Conservation (phyloP, 148 eudicot genomes). For the Pharnaceum exiguum region DNA sequence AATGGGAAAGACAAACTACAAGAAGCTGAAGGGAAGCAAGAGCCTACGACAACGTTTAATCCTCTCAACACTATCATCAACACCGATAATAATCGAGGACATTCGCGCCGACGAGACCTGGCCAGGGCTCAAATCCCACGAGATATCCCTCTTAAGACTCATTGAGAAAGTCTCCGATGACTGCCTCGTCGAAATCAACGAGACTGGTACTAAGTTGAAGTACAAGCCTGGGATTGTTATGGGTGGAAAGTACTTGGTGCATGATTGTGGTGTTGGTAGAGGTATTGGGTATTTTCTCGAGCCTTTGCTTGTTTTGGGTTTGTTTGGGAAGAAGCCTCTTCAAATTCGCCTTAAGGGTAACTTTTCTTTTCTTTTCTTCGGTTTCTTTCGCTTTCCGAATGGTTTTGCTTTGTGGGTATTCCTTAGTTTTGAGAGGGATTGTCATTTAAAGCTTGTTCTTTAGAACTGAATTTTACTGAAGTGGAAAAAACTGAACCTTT, state of each 20-base stretch:
- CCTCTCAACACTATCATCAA: constrained; percentile 66
- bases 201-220: constrained; percentile 90
- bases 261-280: constrained; percentile 73
- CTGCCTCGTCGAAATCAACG: constrained; percentile 65
- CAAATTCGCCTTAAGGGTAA: constrained; percentile 76
- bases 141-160: constrained; percentile 69
- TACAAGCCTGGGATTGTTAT: constrained; percentile 80
- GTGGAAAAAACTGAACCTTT: too few species aligned
- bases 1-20: constrained; percentile 44
- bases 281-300: constrained; percentile 84
- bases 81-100: constrained; percentile 62
- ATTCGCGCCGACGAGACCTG: constrained; percentile 58
- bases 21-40: constrained; percentile 66
- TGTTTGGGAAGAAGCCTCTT: constrained; percentile 82
- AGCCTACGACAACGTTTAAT: constrained; percentile 58
- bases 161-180: constrained; percentile 66
- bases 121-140: constrained; percentile 79
- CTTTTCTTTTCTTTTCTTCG: neutral
- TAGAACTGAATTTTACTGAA: too few species aligned
- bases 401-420: too few species aligned
- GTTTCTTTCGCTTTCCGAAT: neutral
- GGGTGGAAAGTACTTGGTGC: constrained; percentile 67
- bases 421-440: too few species aligned
- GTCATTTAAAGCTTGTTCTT: too few species aligned
- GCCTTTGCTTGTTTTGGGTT: constrained; percentile 61